phyloP scores from a whole-genome alignment of 805 yeast genomes.

The Candida andamanensis region DNA sequence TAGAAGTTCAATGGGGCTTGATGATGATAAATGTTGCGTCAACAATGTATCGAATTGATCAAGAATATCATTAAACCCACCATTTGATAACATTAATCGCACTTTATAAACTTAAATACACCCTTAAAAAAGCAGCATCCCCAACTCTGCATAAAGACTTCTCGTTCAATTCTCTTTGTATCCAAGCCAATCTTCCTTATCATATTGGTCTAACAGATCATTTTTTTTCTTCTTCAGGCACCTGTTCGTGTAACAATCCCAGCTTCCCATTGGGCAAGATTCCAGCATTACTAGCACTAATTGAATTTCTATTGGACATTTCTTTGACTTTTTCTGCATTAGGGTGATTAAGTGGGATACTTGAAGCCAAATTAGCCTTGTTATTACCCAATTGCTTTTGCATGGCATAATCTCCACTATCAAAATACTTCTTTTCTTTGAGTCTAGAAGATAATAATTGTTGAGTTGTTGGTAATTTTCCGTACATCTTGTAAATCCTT shows the following conservation, averaged over 20 bases:
- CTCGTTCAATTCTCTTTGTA: no score
- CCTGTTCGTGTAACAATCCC: constrained; percentile 50
- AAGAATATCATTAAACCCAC: no score
- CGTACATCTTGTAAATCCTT: constrained; percentile 73
- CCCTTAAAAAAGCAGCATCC: no score
- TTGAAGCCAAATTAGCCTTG: constrained; percentile 24
- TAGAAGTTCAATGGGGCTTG: no score
- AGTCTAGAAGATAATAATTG: constrained; percentile 71
- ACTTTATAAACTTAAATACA: no score
- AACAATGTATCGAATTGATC: no score
- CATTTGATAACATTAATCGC: no score
- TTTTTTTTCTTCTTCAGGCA: constrained; percentile 20
- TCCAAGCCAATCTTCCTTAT: no score
- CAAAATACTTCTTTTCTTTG: constrained; percentile 87
- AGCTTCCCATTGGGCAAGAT: constrained; percentile 46
- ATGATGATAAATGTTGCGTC: no score
- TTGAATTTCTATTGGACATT: constrained; percentile 52
- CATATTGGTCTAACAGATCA: no score
- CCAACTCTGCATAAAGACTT: no score
- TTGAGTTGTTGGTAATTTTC: constrained; percentile 75
- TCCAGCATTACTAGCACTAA: constrained; percentile 42
- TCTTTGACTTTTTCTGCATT: constrained; percentile 56
- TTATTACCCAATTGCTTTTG: constrained; percentile 39
- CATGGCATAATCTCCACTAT: constrained; percentile 91
- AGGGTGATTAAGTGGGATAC: constrained; percentile 43